Base-by-base conservation (phyloP, 2,329 filamentous ascomycete species). In the Ophiostoma perfectum region DNA sequence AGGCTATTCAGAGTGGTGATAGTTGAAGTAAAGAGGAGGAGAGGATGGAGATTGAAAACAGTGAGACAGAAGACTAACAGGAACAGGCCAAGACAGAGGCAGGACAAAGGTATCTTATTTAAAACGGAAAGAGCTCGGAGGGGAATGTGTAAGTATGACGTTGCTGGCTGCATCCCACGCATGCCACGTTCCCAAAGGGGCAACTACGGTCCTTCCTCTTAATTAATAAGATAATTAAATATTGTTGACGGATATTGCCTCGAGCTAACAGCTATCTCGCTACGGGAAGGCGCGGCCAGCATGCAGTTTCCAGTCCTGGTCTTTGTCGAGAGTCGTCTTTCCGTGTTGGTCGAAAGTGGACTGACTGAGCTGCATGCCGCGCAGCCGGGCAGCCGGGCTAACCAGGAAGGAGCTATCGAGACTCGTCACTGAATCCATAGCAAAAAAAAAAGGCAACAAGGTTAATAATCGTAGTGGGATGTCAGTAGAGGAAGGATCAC, bases 101-200 rank as follows among this genome's bases (percentile, higher is more conserved):
- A n/a, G 18, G 12, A n/a, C 16, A 41, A 3, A 27, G 60, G 41
- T 64, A 63, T 42, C 49, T 47, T 49, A 58, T 42, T 18, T 27
- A 39, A 68, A 27, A 45, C 27, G 58, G 52, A 64, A 63, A 42
- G 42, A 63, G 52, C 64, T 66, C 52, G 62, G 52, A 38, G 63
- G 36, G 16, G 64, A 45, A 44, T 18, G 39, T 41, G 27, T 39
- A 44, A 39, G 60, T 63, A 66, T 69, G 67, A 69, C 67, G 67
- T 69, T 66, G 45, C 58, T 66, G 11, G 64, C 27, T 65, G 44
- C 66, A 63, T 44, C 49, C 47, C 47, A 52, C 47, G 18, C 12
- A 49, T n/a, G 44, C 49, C 49, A 65, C 49, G 8, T 38, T 58
- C 60, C 60, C 60, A 63, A 63, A 42, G 60, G 60, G 60, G 60